These are phyloP conservation scores for Mycena haematopus DNA, from an alignment of 768 basidiomycete species.

Conservation along the genomic window DNA sequence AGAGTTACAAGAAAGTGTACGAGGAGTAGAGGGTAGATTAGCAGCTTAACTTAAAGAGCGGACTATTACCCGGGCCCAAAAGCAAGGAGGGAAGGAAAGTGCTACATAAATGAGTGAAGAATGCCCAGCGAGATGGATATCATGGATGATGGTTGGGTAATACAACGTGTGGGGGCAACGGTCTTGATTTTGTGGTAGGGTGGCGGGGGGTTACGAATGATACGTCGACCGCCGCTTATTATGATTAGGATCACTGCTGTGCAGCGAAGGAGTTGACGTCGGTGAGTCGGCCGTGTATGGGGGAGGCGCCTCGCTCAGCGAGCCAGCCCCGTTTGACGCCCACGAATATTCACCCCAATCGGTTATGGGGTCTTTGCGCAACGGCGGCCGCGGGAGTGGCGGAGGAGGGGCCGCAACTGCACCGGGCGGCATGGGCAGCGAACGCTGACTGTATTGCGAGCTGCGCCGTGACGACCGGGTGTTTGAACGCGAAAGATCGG, in stretches of 20 bases:
- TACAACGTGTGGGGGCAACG: conserved; percentile 5
- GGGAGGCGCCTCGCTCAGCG: conserved; percentile 25
- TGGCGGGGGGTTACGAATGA: background rate
- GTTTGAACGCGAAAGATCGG: background rate
- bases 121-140: background rate
- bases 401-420: conserved; percentile 14
- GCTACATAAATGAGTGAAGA: conserved; percentile 25
- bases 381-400: conserved; percentile 16
- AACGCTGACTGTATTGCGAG: conserved; percentile 28
- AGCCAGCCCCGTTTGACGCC: conserved; percentile 4
- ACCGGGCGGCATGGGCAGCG: conserved; percentile 25
- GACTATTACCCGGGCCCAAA: conserved; percentile 5
- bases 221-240: conserved; percentile 6
- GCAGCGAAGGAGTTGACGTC: conserved; percentile 4
- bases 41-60: conserved; percentile 7
- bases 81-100: background rate
- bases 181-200: background rate
- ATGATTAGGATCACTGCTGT: background rate
- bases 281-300: conserved; percentile 22
- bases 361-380: conserved; percentile 15
- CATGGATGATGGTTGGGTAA: conserved; percentile 13
- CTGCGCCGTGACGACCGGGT: conserved; percentile 11
- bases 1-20: background rate
- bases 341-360: conserved; percentile 25
- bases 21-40: background rate